Evolutionary conservation across 345 rosid genomes (phyloP).

Genomic region (Linum tenue): DNA sequence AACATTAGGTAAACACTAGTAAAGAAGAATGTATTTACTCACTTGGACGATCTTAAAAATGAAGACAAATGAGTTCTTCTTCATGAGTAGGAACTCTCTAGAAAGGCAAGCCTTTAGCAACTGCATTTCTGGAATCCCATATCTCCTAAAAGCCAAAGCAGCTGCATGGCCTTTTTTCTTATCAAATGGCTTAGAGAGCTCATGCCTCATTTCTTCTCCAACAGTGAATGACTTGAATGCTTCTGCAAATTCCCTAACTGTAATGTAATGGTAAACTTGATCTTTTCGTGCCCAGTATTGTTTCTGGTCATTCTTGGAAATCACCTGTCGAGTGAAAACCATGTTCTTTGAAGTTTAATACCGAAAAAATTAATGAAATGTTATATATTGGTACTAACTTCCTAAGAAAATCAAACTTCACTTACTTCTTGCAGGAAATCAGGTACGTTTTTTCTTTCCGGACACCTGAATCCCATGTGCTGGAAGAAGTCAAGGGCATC

Average conservation of each 20-base stretch:
- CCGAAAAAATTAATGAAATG: too few species aligned
- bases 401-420: too few species aligned
- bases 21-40: not conserved
- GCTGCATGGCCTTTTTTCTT: not conserved
- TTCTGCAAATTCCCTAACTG: not conserved
- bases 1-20: not conserved
- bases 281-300: constrained; percentile 1
- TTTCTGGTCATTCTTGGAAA: constrained; percentile 1
- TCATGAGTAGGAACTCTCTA: constrained; percentile 1
- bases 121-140: not conserved
- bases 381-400: too few species aligned
- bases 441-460: not conserved
- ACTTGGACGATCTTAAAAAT: not conserved
- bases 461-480: not conserved
- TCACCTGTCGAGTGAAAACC: not conserved
- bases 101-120: not conserved
- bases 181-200: not conserved
- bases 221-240: not conserved
- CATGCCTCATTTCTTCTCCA: not conserved
- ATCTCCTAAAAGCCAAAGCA: not conserved
- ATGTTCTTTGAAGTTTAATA: too few species aligned
- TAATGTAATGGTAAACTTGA: not conserved
- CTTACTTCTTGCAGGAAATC: constrained; percentile 1
- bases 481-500: not conserved
- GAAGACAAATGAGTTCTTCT: constrained; percentile 3